phyloP scores from a whole-genome alignment of 371 early-diverging fungal genomes.

The Umbelopsis sp. region DNA sequence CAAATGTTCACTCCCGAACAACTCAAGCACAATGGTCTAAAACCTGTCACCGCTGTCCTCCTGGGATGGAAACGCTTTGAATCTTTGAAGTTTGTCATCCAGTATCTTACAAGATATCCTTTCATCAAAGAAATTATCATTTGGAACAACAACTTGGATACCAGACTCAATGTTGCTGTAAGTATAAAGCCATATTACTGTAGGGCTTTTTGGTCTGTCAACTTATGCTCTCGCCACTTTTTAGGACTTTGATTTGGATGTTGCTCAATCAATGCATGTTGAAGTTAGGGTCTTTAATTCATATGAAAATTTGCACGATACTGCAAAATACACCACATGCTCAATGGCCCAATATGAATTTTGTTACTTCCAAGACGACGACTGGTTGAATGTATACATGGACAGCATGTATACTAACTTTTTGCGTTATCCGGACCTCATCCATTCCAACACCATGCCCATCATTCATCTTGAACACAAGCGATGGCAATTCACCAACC shows the following conservation, averaged over 20 bases:
- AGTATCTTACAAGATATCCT: constrained; percentile 54
- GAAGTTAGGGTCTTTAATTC: constrained; percentile 49
- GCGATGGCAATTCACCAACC: constrained; percentile 61
- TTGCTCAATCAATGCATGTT: constrained; percentile 25
- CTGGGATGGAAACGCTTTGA: constrained; percentile 52
- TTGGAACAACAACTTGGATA: constrained; percentile 48
- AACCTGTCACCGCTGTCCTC: constrained; percentile 61
- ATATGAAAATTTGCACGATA: constrained; percentile 53
- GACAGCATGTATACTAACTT: constrained; percentile 67
- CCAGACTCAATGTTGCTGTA: constrained; percentile 36
- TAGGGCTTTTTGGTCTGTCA: no score
- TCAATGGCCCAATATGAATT: constrained; percentile 58
- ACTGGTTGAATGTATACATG: constrained; percentile 57
- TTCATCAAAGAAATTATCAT: constrained; percentile 62
- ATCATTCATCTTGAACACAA: constrained; percentile 56
- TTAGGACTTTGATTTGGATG: constrained; percentile 37
- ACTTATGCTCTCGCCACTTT: background rate
- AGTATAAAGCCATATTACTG: background rate
- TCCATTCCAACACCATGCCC: constrained; percentile 65
- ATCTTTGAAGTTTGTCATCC: constrained; percentile 45
- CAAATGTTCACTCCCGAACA: constrained; percentile 42
- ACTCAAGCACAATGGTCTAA: constrained; percentile 36
- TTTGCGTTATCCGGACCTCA: constrained; percentile 54
- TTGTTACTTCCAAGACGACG: constrained; percentile 70
- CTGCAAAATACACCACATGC: constrained; percentile 64